Percentiles rank a stretch among this genome's conserved stretches.
Conservation (phyloP, 2,329 filamentous ascomycete genomes). For the Ophiostoma fasciatum region DNA sequence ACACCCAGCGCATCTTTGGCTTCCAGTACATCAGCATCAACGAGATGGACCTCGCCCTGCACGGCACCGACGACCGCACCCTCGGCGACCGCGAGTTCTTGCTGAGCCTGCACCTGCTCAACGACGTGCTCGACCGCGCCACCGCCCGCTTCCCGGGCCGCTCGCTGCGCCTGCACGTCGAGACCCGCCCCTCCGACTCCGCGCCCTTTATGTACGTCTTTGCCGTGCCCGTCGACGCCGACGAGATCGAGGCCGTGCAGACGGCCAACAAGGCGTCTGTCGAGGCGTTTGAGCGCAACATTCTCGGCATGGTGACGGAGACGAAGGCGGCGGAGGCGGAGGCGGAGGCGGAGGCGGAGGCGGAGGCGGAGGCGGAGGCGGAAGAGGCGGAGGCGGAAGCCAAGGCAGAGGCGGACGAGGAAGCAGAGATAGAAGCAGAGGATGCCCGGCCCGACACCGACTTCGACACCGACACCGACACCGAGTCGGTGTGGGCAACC, state of each 20-base stretch:
- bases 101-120: constrained; percentile 62
- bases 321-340: constrained; percentile 11
- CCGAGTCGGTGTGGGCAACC: constrained; percentile 32
- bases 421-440: constrained; percentile 11
- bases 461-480: constrained; percentile 13
- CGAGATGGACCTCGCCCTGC: constrained; percentile 85
- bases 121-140: constrained; percentile 63
- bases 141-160: constrained; percentile 59
- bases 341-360: constrained; percentile 1
- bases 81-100: constrained; percentile 79
- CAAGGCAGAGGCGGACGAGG: constrained; percentile 11
- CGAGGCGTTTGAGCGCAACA: constrained; percentile 50
- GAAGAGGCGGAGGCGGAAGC: constrained; percentile 14
- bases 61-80: constrained; percentile 50
- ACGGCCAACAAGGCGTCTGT: constrained; percentile 47
- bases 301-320: constrained; percentile 34
- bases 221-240: constrained; percentile 64
- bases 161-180: constrained; percentile 68
- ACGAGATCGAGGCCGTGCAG: constrained; percentile 63
- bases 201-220: constrained; percentile 74
- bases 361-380: constrained; percentile 14
- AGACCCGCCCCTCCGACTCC: constrained; percentile 45
- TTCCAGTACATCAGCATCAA: constrained; percentile 83
- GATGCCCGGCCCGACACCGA: constrained; percentile 13
- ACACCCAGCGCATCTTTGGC: constrained; percentile 86